Evolutionary conservation across 163 green algal species (phyloP).

Genomic region (Botryococcus braunii): DNA sequence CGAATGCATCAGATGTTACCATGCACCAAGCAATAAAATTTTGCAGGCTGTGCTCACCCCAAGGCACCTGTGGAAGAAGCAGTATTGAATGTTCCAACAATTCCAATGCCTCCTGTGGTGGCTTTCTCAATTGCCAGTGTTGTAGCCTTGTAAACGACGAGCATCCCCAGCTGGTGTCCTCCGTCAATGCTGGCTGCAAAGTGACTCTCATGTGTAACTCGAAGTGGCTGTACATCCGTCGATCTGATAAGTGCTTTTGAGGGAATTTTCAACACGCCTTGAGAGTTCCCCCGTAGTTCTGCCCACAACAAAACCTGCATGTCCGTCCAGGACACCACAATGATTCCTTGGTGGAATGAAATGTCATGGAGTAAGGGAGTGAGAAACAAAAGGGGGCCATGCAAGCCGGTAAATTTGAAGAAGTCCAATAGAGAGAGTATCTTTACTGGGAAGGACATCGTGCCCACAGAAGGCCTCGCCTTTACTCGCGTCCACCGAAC

Average conservation of each 20-base stretch:
- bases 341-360: neutral
- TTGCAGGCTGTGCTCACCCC: slow-evolving; percentile 43
- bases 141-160: slow-evolving; percentile 33
- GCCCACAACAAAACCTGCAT: slow-evolving; percentile 70
- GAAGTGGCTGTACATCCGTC: slow-evolving; percentile 27
- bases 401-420: too few species aligned
- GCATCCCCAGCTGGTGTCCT: slow-evolving; percentile 53
- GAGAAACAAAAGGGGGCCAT: neutral
- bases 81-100: slow-evolving; percentile 69
- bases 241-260: slow-evolving; percentile 20
- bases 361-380: neutral
- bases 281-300: slow-evolving; percentile 73
- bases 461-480: too few species aligned
- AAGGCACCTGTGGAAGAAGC: slow-evolving; percentile 59
- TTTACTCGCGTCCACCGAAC: too few species aligned
- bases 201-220: slow-evolving; percentile 11
- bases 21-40: too few species aligned
- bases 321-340: neutral
- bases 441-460: too few species aligned
- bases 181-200: slow-evolving; percentile 51
- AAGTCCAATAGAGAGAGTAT: too few species aligned
- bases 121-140: slow-evolving; percentile 35
- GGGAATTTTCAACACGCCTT: slow-evolving; percentile 74
- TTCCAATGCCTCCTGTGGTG: slow-evolving; percentile 48
- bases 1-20: too few species aligned